Base-by-base conservation (phyloP, 768 basidiomycete genomes). In the Suillus lakei region DNA sequence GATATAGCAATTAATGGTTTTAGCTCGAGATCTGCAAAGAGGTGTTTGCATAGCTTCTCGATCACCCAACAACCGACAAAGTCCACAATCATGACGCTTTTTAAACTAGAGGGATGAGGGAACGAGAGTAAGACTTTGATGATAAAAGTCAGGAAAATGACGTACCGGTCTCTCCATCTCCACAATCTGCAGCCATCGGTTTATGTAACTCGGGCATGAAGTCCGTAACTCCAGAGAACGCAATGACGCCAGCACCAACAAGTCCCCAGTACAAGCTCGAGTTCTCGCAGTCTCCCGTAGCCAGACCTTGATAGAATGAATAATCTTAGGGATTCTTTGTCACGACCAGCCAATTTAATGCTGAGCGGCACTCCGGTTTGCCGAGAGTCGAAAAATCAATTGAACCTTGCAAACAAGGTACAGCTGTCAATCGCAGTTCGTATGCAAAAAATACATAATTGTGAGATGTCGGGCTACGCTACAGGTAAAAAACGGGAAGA, bases 181-280 rank as follows among this genome's bases (percentile, higher is more conserved):
- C 30, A 98, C 95, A 50, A 99, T 91, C 77, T 99, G 98, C 54
- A 99, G 84, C 97, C 98, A 99, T 32, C 93, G 83, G 74, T 97
- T 99, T 66, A n/a, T n/a, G n/a, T n/a, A 98, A 73, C 79, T 99
- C 98, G 2, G 98, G 98, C 74, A 98, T 82, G 70, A 99, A 91
- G 75, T 99, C 95, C 1, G 93, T 95, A 6, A 96, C 88, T 36
- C 98, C 98, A 12, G 86, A 92, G 79, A 98, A 94, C 12, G 98
- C 98, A 6, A 99, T 96, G 3, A 88, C 86, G 61, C 88, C 88
- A 34, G 95, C 97, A 12, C 92, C 94, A 46, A 98, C 82, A 13
- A 99, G 87, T 30, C 98, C 98, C 82, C 90, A 99, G 77, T 87
- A 98, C 23, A 99, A 75, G n/a, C 95, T 92, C 4, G 90, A 81